These are phyloP conservation scores for Oehlia diaphana DNA, from an alignment of 192 early-diverging fungal genomes.

Conservation along the genomic window DNA sequence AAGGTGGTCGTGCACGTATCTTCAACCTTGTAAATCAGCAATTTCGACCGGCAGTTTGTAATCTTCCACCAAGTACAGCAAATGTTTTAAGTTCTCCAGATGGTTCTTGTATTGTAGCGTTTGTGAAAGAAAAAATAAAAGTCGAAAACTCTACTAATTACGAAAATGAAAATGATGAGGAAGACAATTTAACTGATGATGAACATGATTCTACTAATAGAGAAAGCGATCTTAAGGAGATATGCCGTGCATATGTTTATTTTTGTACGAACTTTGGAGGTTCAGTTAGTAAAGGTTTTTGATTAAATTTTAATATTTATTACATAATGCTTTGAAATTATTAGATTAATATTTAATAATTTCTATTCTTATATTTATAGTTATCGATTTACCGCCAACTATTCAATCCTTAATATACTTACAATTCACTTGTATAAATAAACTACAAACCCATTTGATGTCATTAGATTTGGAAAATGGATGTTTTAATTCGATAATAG, in stretches of 20 bases:
- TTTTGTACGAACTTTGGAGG: conserved; percentile 3
- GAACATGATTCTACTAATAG: background rate
- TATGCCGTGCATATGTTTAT: conserved; percentile 10
- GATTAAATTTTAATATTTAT: background rate
- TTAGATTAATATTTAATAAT: background rate
- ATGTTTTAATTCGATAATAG: background rate
- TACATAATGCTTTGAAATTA: background rate
- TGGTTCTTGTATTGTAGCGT: conserved; percentile 15
- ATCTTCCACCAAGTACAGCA: background rate
- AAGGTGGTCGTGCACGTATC: background rate
- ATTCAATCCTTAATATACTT: background rate
- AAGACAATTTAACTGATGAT: background rate
- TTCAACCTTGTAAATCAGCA: background rate
- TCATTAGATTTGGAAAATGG: conserved; percentile 9
- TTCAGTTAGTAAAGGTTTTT: background rate
- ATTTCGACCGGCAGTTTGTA: background rate
- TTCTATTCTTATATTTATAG: background rate
- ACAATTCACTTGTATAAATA: conserved; percentile 9
- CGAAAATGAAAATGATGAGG: background rate
- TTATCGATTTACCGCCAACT: background rate
- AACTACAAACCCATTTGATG: background rate
- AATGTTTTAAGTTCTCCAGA: conserved; percentile 5
- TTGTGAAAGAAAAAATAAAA: background rate
- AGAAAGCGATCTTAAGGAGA: background rate
- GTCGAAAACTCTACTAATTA: background rate